Conservation (phyloP, 257 asterid genomes). For the Solanum sparsipilum region DNA sequence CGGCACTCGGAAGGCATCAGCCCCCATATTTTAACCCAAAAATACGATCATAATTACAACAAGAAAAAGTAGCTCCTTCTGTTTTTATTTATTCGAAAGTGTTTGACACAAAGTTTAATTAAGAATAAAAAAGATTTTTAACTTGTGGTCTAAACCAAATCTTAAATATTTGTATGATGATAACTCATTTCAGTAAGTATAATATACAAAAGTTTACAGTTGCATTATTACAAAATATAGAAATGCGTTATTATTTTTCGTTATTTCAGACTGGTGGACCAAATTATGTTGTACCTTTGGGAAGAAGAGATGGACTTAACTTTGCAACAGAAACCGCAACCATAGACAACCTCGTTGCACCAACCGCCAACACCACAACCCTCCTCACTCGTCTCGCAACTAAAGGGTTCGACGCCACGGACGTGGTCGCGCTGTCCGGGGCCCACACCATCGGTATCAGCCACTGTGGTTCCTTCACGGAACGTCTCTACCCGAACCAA, state of each 20-base stretch:
- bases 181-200: no score
- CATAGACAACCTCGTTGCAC: neutral
- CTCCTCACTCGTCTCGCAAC: neutral
- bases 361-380: neutral
- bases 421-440: neutral
- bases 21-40: no score
- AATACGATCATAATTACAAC: neutral
- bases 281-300: neutral
- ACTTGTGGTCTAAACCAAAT: no score
- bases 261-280: neutral
- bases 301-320: neutral
- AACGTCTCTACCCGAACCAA: neutral
- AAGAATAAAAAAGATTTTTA: no score
- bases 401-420: neutral
- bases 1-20: no score
- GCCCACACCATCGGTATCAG: neutral
- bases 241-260: no score
- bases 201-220: no score
- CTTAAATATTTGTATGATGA: no score
- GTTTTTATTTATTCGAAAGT: no score
- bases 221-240: no score
- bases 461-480: neutral
- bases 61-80: neutral
- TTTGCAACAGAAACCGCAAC: neutral
- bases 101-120: no score